phyloP scores from a whole-genome alignment of 2,329 filamentous ascomycete species.

The Teratosphaeria zuluensis region DNA sequence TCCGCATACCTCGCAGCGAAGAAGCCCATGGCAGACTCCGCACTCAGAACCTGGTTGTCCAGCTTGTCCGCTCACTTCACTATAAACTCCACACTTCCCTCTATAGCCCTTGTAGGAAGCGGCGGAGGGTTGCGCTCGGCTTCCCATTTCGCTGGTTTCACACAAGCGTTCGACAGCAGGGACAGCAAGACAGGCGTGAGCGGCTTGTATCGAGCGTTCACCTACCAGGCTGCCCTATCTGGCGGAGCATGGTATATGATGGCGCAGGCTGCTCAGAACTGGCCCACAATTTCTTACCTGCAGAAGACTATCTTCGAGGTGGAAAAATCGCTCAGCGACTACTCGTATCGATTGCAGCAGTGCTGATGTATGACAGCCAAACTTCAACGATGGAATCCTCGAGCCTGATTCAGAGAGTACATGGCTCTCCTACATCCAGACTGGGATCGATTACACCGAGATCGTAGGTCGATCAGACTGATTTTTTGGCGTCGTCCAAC shows the following conservation, averaged over 20 bases:
- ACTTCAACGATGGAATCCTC: background rate
- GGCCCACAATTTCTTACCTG: constrained; percentile 31
- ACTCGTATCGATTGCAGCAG: background rate
- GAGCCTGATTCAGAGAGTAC: background rate
- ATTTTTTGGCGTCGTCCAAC: background rate
- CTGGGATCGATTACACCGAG: background rate
- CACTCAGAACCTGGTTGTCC: constrained; percentile 28
- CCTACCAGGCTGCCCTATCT: constrained; percentile 34
- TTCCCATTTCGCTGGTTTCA: constrained; percentile 26
- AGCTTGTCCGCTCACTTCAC: constrained; percentile 23
- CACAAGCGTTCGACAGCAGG: constrained; percentile 32
- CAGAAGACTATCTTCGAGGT: constrained; percentile 27
- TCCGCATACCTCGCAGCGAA: background rate
- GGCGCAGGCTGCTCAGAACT: constrained; percentile 34
- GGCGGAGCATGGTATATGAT: constrained; percentile 35
- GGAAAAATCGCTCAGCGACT: background rate
- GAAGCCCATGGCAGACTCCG: constrained; percentile 27
- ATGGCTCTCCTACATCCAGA: background rate
- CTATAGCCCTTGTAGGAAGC: constrained; percentile 30
- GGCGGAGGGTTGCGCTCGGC: constrained; percentile 32
- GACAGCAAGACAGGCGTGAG: constrained; percentile 29
- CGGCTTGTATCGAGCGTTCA: constrained; percentile 34
- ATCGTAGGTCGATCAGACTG: background rate
- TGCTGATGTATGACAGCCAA: background rate
- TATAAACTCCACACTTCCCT: constrained; percentile 19